A percentile compares a stretch with the other conserved stretches of the same genome.
Evolutionary conservation across 129 eudicot genomes (phyloP).

Genomic region (Tagetes erecta): DNA sequence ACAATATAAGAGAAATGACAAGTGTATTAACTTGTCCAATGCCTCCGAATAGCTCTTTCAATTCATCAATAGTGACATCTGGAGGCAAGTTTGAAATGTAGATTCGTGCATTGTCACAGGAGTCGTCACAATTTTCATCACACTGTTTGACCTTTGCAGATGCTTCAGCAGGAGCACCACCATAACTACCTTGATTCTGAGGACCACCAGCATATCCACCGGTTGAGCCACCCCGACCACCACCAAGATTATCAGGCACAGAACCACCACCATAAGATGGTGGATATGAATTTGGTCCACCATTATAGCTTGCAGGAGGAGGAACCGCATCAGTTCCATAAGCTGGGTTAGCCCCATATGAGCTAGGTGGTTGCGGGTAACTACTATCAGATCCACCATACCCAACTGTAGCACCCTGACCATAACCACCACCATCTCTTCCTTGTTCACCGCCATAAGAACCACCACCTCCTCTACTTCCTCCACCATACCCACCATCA

Average conservation of each 20-base stretch:
- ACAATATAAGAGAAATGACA: neutral
- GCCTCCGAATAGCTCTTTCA: conserved; percentile 82
- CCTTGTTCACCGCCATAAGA: conserved; percentile 57
- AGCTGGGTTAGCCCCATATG: conserved; percentile 54
- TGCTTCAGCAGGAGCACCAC: conserved; percentile 52
- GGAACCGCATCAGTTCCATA: conserved; percentile 90
- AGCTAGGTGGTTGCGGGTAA: conserved; percentile 56
- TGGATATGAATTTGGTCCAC: conserved; percentile 84
- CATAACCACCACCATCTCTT: conserved; percentile 72
- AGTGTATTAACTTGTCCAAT: conserved; percentile 75
- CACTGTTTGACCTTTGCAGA: conserved; percentile 81
- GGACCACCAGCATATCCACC: conserved; percentile 77
- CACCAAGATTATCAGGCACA: conserved; percentile 47
- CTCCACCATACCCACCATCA: conserved; percentile 15
- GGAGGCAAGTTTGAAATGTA: conserved; percentile 93
- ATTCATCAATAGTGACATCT: conserved; percentile 82
- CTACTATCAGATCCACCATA: conserved; percentile 71
- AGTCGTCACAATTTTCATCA: conserved; percentile 86
- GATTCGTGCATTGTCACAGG: conserved; percentile 87
- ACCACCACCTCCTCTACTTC: neutral
- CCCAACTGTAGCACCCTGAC: conserved; percentile 51
- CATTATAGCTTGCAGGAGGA: conserved; percentile 88
- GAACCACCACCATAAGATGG: conserved; percentile 75
- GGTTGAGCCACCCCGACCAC: conserved; percentile 65
- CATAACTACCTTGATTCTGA: conserved; percentile 52